Base-by-base conservation (phyloP, 805 yeast genomes). In the Myxozyma mucilagina region DNA sequence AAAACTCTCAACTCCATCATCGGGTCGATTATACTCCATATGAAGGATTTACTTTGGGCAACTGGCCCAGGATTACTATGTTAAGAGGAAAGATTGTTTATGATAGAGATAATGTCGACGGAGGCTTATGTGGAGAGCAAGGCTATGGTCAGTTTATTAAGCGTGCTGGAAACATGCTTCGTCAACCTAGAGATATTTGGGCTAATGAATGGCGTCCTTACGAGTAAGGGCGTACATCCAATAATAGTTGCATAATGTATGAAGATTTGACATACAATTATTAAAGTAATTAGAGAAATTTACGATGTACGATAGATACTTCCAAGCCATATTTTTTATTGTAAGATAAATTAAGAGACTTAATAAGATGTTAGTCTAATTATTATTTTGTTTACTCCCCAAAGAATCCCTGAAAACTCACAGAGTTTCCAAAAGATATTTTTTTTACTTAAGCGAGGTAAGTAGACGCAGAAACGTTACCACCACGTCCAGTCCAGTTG, bases 401-500 rank as follows among this genome's bases (percentile, higher is more conserved):
- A 38, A 39, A 18, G 18, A 16, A 35, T 13, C 11, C 31, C 20
- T 11, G 29, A 41, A 41, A 13, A 8, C 16, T 41, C 44, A 9
- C 16, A 41, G 16, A 41, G n/a, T 41, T 41, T 13, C 16, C 9
- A 14, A 41, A 14, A n/a, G n/a, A n/a, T n/a, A n/a, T 41, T 24
- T 24, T 18, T 18, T 8, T 6, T 32, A 44, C 35, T 50, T 84
- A 93, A 79, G 97, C 98, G 73, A 87, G 87, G 80, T 93, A 93
- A 72, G 96, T 90, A 53, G 96, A 81, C 67, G 99, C 97, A 71
- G 97, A 89, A 70, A 92, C 89, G 80, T 94, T 87, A 83, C 99
- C 99, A 80, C 99, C 98, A 74, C 85, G 86, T 78, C 98, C 98
- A 69, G 98, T 93, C 99, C 99, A 93, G 94, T 93, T 93, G 75